Evolutionary conservation across 306 rosid genomes (phyloP).

Genomic region (Cicer arietinum): DNA sequence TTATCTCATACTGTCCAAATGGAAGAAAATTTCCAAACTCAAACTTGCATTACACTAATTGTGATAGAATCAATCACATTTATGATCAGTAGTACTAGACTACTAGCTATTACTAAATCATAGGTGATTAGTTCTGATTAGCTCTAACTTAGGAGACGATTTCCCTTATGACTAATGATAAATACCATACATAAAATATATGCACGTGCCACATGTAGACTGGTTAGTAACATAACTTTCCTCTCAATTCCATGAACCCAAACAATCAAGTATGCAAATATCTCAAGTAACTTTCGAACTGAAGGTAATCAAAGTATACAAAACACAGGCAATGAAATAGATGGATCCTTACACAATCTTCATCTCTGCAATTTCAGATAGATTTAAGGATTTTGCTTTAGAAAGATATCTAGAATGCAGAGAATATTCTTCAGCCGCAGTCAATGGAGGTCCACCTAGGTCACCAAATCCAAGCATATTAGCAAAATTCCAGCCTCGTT

Average conservation of each 20-base stretch:
- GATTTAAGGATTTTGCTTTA: constrained; percentile 89
- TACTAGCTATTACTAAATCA: constrained; percentile 5
- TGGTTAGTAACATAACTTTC: constrained; percentile 6
- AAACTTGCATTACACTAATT: constrained; percentile 23
- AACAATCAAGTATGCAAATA: constrained; percentile 30
- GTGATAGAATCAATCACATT: constrained; percentile 10
- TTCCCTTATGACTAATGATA: constrained; percentile 12
- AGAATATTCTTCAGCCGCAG: constrained; percentile 93
- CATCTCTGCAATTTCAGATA: constrained; percentile 97
- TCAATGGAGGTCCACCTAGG: constrained; percentile 78
- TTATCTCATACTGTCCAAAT: constrained; percentile 35
- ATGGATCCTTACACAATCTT: constrained; percentile 76
- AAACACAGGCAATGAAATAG: constrained; percentile 29
- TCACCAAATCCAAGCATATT: constrained; percentile 91
- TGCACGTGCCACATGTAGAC: background rate
- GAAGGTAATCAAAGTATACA: constrained; percentile 23
- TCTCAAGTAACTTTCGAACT: constrained; percentile 5
- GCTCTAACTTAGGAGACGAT: constrained; percentile 19
- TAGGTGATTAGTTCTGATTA: background rate
- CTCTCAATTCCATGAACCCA: constrained; percentile 14
- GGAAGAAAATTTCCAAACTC: constrained; percentile 17
- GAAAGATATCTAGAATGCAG: constrained; percentile 97
- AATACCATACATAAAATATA: constrained; percentile 17
- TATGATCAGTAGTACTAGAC: background rate
- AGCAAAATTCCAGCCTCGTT: constrained; percentile 79